A percentile compares a stretch with the other conserved stretches of the same genome.
These are phyloP conservation scores for Vickermania ingenoplastis DNA, from an alignment of 208 protist genomes.

Conservation along the genomic window DNA sequence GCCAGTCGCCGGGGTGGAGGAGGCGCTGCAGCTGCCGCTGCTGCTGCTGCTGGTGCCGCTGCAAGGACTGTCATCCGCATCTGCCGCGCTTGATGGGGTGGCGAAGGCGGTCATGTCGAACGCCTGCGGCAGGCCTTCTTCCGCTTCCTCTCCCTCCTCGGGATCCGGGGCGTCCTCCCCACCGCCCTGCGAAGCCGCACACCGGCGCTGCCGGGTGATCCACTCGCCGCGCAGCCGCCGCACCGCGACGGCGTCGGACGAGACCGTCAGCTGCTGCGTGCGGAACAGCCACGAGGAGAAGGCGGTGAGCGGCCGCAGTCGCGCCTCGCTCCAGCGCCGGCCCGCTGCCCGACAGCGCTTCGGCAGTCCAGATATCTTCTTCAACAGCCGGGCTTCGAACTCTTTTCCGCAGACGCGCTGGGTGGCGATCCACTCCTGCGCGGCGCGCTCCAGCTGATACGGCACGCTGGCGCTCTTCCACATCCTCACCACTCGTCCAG, in stretches of 20 bases:
- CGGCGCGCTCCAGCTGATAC: constrained; percentile 47
- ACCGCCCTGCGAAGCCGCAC: no score
- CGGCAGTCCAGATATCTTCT: constrained; percentile 43
- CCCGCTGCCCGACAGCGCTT: constrained; percentile 27
- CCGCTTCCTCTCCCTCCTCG: constrained; percentile 1
- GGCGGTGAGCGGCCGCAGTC: constrained; percentile 33
- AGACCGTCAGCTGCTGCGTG: constrained; percentile 42
- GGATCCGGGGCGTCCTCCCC: background rate
- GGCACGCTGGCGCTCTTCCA: constrained; percentile 59
- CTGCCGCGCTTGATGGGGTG: no score
- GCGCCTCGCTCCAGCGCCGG: constrained; percentile 43
- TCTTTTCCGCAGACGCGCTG: constrained; percentile 35
- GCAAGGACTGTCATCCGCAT: background rate
- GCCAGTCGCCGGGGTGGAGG: background rate
- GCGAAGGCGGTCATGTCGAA: background rate
- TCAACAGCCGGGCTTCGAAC: constrained; percentile 33
- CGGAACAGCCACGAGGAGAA: constrained; percentile 63
- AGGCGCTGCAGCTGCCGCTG: no score
- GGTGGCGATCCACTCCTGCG: constrained; percentile 66
- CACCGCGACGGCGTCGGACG: constrained; percentile 22
- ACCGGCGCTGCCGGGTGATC: constrained; percentile 47
- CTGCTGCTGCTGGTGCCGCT: background rate
- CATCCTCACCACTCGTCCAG: constrained; percentile 47
- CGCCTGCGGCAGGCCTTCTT: background rate
- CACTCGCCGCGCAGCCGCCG: constrained; percentile 45